Evolutionary conservation across 2,329 filamentous ascomycete species (phyloP).

Genomic region (Seiridium cupressi): DNA sequence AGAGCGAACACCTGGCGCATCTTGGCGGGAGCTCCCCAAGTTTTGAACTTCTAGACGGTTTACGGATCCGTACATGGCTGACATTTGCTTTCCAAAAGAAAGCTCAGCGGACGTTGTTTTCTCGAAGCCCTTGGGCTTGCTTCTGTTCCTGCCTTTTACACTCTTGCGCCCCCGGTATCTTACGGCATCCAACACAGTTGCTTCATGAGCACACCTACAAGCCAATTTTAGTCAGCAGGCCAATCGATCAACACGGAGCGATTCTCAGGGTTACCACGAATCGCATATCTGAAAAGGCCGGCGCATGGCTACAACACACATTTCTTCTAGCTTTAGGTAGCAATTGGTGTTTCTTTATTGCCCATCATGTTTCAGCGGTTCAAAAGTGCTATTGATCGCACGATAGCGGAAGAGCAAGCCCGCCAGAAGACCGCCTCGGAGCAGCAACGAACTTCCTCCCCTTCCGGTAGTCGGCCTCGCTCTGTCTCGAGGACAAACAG

Average conservation of each 20-base stretch:
- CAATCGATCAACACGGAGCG: no score
- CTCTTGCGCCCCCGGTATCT: no score
- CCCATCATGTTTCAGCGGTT: constrained; percentile 58
- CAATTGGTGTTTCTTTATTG: neutral
- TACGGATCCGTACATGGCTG: no score
- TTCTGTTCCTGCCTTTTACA: neutral
- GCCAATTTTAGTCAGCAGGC: no score
- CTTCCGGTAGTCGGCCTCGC: constrained; percentile 40
- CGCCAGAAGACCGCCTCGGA: constrained; percentile 58
- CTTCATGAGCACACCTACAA: neutral
- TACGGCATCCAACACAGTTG: neutral
- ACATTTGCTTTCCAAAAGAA: no score
- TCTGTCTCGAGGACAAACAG: constrained; percentile 40
- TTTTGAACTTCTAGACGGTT: neutral
- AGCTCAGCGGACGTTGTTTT: neutral
- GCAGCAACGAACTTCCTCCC: constrained; percentile 41
- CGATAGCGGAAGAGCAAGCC: constrained; percentile 89
- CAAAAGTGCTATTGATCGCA: constrained; percentile 80
- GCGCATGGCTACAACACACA: neutral
- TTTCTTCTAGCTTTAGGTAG: neutral
- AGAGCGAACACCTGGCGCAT: constrained; percentile 11
- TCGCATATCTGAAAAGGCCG: neutral
- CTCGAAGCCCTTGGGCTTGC: neutral
- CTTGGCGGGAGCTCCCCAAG: constrained; percentile 1
- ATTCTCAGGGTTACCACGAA: neutral